Evolutionary conservation across 495 filamentous ascomycete genomes (phyloP).

Genomic region (Aspergillus avenaceus): DNA sequence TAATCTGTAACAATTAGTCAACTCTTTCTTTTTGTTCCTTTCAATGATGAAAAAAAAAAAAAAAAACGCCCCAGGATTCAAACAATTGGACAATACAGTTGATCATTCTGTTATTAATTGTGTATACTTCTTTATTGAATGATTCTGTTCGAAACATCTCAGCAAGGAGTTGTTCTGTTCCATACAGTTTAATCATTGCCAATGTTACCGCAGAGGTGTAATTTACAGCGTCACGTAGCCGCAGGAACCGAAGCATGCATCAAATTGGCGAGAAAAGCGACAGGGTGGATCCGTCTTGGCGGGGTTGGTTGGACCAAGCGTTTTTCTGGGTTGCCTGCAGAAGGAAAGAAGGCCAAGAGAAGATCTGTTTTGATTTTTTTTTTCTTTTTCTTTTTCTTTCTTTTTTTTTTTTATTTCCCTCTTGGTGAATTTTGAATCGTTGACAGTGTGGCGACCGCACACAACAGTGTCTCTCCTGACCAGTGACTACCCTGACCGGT

Average conservation of each 20-base stretch:
- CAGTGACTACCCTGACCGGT: neutral
- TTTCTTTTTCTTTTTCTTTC: neutral
- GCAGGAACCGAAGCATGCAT: slow-evolving; percentile 24
- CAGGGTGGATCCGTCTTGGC: slow-evolving; percentile 16
- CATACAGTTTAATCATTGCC: neutral
- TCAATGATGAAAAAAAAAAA: neutral
- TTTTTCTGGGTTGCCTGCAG: slow-evolving; percentile 12
- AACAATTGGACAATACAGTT: neutral
- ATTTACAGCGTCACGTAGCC: slow-evolving; percentile 18
- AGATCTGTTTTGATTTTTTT: slow-evolving; percentile 9
- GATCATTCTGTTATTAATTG: neutral
- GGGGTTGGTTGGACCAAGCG: slow-evolving; percentile 25
- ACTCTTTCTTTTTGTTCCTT: neutral
- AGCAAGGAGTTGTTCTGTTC: neutral
- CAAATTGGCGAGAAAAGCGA: slow-evolving; percentile 17
- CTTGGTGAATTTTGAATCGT: neutral
- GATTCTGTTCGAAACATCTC: neutral
- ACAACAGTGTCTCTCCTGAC: too few species aligned
- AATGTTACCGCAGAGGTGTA: neutral
- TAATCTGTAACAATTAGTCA: neutral
- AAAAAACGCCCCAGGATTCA: neutral
- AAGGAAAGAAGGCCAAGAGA: slow-evolving; percentile 19
- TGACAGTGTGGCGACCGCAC: slow-evolving; percentile 15
- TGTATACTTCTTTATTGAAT: neutral
- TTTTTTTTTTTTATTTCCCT: neutral